phyloP scores from a whole-genome alignment of 768 basidiomycete species.

The Lactifluus piperatus region DNA sequence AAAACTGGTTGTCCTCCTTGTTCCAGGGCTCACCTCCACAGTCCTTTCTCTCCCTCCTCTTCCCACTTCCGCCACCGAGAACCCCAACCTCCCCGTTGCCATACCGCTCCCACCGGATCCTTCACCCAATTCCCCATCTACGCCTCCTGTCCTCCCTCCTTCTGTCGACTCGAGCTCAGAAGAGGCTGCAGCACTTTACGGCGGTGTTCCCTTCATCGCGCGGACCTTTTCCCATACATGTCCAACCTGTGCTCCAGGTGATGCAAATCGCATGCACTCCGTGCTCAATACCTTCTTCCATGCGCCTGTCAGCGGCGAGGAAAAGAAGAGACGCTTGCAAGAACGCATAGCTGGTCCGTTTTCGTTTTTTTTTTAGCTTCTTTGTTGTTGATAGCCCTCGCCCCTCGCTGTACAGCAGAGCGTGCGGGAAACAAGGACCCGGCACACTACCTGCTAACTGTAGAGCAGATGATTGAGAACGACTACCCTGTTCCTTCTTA shows the following conservation, averaged over 20 bases:
- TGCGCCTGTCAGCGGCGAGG: slow-evolving; percentile 67
- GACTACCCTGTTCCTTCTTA: slow-evolving; percentile 88
- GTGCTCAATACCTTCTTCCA: slow-evolving; percentile 79
- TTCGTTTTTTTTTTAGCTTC: not conserved
- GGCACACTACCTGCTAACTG: slow-evolving; percentile 59
- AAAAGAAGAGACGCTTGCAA: slow-evolving; percentile 59
- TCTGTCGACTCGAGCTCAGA: slow-evolving; percentile 9
- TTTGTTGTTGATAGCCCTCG: not conserved
- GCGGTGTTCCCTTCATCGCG: slow-evolving; percentile 54
- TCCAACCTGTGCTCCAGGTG: slow-evolving; percentile 89
- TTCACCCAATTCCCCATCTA: not conserved
- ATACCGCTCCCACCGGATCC: slow-evolving; percentile 35
- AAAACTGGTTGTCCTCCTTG: slow-evolving; percentile 69
- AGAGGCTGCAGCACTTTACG: slow-evolving; percentile 18
- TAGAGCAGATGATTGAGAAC: slow-evolving; percentile 89
- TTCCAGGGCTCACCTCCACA: slow-evolving; percentile 80
- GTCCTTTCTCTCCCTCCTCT: slow-evolving; percentile 63
- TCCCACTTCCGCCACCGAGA: slow-evolving; percentile 56
- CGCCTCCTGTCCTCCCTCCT: slow-evolving; percentile 19
- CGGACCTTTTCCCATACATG: slow-evolving; percentile 87
- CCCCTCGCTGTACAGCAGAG: slow-evolving; percentile 46
- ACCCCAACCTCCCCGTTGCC: slow-evolving; percentile 46
- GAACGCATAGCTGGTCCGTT: slow-evolving; percentile 34
- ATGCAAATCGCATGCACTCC: slow-evolving; percentile 75
- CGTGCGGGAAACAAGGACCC: slow-evolving; percentile 55